Evolutionary conservation across 228 moss, liverwort and hornwort genomes (phyloP), one percentile per base, ranked within the genome.

Genomic region (Sphagnum magellanicum): DNA sequence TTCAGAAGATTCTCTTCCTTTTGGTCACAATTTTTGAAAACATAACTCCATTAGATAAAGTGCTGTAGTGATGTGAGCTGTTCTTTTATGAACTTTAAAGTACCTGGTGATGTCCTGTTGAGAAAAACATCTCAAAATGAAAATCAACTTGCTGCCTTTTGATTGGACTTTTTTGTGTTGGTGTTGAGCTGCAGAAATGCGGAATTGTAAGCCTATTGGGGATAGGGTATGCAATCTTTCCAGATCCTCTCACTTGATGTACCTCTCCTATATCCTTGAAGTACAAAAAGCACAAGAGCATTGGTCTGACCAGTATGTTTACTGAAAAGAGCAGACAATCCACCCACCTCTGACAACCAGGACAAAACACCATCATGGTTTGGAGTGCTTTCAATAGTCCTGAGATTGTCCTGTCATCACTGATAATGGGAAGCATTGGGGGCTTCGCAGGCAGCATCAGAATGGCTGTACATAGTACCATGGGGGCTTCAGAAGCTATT

Each of bases 391-490:
- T 16, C 32, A 60, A 7, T 70, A 60, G 63, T 60, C 16, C 16
- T 6, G 59, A 11, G 15, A 15, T 59, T 59, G 3, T 11, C 15
- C 11, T 11, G 11, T 59, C 59, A 32, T 59, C 15, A 59, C 50
- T 73, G 50, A 14, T 49, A 57, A 4, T 52, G 5, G 60, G 32
- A 32, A 32, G 32, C 32, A 32, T 32, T 32, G 32, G 32, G 32
- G 55, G 12, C 50, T 53, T 12, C 82, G 75, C 91, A 91, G 89
- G 89, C 88, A 62, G 82, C 77, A 69, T 94, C 89, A 51, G 46
- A 61, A 0, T 94, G 91, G 89, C 81, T 89, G 11, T 84, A 72
- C 15, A 65, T 88, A 4, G 91, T 94, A 15, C 94, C 91, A 13
- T 86, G 89, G 84, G 91, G 93, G 60, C 0, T 93, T 6, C 74